Percentiles rank a stretch among this genome's conserved stretches.
phyloP scores from a whole-genome alignment of 2,329 filamentous ascomycete genomes.

The Cordyceps javanica region DNA sequence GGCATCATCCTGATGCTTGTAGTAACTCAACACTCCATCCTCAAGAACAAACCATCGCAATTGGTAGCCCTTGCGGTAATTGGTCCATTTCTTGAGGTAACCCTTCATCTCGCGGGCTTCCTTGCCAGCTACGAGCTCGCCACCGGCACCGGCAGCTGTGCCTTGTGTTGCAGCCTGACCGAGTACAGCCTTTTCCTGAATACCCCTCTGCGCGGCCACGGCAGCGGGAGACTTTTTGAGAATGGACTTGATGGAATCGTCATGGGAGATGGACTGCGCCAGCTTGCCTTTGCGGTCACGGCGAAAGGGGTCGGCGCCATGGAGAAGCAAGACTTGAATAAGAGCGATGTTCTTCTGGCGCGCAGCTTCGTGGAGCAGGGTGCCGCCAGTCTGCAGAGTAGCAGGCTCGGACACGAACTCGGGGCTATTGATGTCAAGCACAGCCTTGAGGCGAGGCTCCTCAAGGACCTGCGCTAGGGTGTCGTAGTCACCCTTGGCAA shows the following conservation, averaged over 20 bases:
- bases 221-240: slow-evolving; percentile 92
- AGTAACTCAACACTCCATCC: slow-evolving; percentile 95
- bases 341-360: slow-evolving; percentile 75
- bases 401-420: slow-evolving; percentile 77
- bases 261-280: slow-evolving; percentile 92
- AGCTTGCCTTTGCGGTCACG: slow-evolving; percentile 93
- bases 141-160: slow-evolving; percentile 44
- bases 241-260: slow-evolving; percentile 81
- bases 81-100: slow-evolving; percentile 99
- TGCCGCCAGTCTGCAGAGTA: slow-evolving; percentile 80
- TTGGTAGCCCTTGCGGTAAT: slow-evolving; percentile 96
- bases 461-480: slow-evolving; percentile 72
- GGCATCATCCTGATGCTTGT: slow-evolving; percentile 97
- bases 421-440: slow-evolving; percentile 85
- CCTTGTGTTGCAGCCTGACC: slow-evolving; percentile 61
- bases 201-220: slow-evolving; percentile 86
- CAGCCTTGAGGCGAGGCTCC: slow-evolving; percentile 77
- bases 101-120: slow-evolving; percentile 97
- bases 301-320: slow-evolving; percentile 92
- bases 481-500: slow-evolving; percentile 68
- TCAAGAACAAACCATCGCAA: slow-evolving; percentile 96
- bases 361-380: slow-evolving; percentile 87
- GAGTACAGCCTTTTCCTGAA: slow-evolving; percentile 94
- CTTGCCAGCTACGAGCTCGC: slow-evolving; percentile 64
- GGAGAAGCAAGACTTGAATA: slow-evolving; percentile 83